Base-by-base conservation (phyloP, 345 rosid species). In the Citrus sp. region DNA sequence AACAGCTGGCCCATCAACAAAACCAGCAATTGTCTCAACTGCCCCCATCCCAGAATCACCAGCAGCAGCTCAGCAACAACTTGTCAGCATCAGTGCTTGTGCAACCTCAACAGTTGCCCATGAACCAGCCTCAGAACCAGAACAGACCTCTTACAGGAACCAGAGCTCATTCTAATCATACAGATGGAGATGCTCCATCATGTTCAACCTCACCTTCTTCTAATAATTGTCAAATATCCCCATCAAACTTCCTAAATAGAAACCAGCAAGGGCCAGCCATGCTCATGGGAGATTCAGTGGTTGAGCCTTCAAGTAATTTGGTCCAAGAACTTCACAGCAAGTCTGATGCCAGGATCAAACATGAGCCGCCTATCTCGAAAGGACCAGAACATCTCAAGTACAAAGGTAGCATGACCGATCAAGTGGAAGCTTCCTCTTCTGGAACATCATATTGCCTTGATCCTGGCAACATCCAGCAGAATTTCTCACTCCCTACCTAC, bases 191-290 rank as follows among this genome's bases (percentile, higher is more conserved):
- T 71, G 91, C 93, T 75, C 99, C 98, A 77, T 94, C 99, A 62
- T 96, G 97, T 85, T 92, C 97, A 69, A 94, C 98, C 80, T 96
- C 99, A 21, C 99, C 99, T 71, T 96, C 98, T 51, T 85, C 98
- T 71, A 91, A 92, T 79, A 96, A 90, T 83, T 94, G 92, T 85
- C 96, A 91, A 81, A 75, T 92, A 83, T 86, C 92, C 14, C 87
- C 92, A 13, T 84, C 94, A 66, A 85, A 80, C 80, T 92, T 96
- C 74, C 86, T 88, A 54, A 88, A 82, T 86, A 91, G 91, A 84
- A 88, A 84, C 81, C 97, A 89, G 84, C 89, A 85, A 63, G 85
- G 82, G 19, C 93, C 93, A 34, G 81, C 94, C 19, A 59, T 84
- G 28, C 81, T 91, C 80, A 79, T 78, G 61, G 87, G 88, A 65